Evolutionary conservation across 2,329 filamentous ascomycete species (phyloP).

Genomic region (Claviceps humidiphila): DNA sequence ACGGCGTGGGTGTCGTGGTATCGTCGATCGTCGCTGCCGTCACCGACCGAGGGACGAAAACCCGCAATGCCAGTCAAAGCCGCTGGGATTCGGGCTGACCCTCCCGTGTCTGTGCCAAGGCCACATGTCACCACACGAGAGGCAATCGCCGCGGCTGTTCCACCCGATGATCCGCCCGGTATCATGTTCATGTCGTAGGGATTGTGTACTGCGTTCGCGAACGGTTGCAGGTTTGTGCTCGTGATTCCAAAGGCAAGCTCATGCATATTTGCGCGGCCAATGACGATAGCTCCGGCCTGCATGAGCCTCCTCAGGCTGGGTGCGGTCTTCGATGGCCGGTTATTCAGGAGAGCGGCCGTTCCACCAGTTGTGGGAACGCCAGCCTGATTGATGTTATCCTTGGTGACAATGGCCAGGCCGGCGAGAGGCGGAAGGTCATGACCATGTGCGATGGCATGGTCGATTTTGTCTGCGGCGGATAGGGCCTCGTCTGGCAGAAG

Average conservation of each 20-base stretch:
- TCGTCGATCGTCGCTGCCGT: constrained; percentile 7
- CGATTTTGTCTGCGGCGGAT: neutral
- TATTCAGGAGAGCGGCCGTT: constrained; percentile 6
- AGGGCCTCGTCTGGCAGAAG: constrained; percentile 2
- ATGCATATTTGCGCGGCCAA: constrained; percentile 42
- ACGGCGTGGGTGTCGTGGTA: constrained; percentile 23
- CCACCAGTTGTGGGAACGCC: constrained; percentile 7
- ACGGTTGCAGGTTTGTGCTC: constrained; percentile 9
- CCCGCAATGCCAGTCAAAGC: constrained; percentile 11
- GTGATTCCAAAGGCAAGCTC: constrained; percentile 10
- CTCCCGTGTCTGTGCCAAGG: constrained; percentile 12
- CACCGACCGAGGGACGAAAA: constrained; percentile 9
- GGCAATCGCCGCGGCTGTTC: constrained; percentile 9
- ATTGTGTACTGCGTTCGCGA: constrained; percentile 9
- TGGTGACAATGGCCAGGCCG: constrained; percentile 11
- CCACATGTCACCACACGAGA: constrained; percentile 10
- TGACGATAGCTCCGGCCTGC: constrained; percentile 15
- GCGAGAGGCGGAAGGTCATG: constrained; percentile 8
- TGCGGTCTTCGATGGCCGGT: constrained; percentile 6
- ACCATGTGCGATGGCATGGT: constrained; percentile 4
- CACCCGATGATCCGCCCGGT: constrained; percentile 11
- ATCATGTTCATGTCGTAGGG: constrained; percentile 7
- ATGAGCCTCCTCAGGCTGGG: constrained; percentile 10
- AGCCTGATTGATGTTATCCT: constrained; percentile 11
- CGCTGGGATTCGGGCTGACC: constrained; percentile 10